These are phyloP conservation scores for Podospora pseudopauciseta DNA, from an alignment of 495 filamentous ascomycete genomes.

Conservation along the genomic window DNA sequence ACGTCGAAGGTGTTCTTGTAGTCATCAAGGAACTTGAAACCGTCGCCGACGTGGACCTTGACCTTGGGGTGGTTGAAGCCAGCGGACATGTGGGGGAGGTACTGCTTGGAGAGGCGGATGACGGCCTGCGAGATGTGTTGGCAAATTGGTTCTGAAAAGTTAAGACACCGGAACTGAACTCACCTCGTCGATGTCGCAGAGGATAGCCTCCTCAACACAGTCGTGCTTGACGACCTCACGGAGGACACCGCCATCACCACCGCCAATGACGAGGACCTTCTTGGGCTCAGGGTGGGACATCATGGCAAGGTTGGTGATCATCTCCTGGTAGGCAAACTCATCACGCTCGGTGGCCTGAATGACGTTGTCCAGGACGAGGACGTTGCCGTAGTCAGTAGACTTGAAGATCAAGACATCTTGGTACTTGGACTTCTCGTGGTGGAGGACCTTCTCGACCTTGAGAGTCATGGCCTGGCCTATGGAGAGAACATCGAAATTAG, in stretches of 20 bases:
- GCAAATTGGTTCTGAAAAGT: background rate
- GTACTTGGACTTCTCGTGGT: conserved; percentile 98
- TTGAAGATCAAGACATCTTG: conserved; percentile 98
- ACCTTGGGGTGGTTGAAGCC: conserved; percentile 92
- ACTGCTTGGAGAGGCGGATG: conserved; percentile 97
- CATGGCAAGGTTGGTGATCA: conserved; percentile 99
- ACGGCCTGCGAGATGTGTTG: conserved; percentile 61
- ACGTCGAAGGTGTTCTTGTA: conserved; percentile 96
- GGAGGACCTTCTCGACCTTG: conserved; percentile 93
- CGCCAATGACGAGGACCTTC: conserved; percentile 96
- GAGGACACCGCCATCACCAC: conserved; percentile 93
- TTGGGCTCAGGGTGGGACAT: conserved; percentile 97
- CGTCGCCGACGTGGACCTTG: conserved; percentile 87
- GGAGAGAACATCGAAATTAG: background rate
- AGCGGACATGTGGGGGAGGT: conserved; percentile 89
- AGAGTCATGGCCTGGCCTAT: conserved; percentile 92
- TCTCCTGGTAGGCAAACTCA: conserved; percentile 99
- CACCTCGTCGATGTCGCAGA: conserved; percentile 99
- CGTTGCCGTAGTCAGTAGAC: conserved; percentile 91
- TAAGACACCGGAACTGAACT: conserved; percentile 2
- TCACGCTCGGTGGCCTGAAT: conserved; percentile 98
- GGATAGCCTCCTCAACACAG: conserved; percentile 82
- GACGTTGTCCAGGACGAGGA: conserved; percentile 97
- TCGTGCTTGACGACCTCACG: conserved; percentile 98
- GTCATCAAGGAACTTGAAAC: conserved; percentile 93